Conservation (phyloP, 2,329 filamentous ascomycete genomes). For the Aspergillus alliaceus region DNA sequence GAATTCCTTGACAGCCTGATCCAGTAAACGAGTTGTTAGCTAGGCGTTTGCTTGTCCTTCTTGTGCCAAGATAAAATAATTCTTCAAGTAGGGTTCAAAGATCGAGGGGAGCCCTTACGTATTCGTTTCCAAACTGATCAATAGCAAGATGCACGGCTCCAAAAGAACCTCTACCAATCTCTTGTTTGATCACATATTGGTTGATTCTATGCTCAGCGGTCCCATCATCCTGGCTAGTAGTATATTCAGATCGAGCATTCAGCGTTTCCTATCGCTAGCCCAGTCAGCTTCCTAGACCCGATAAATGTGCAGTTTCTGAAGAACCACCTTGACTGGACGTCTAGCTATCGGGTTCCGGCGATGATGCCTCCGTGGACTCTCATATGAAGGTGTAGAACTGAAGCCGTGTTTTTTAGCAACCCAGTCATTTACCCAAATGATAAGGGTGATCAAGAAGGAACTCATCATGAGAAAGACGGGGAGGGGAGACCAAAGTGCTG, state of each 20-base stretch:
- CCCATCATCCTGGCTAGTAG: constrained; percentile 79
- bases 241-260: constrained; percentile 83
- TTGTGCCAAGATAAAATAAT: not conserved
- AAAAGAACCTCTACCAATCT: constrained; percentile 96
- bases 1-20: constrained; percentile 92
- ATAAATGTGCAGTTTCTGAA: not conserved
- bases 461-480: not conserved
- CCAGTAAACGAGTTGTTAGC: constrained; percentile 3
- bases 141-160: constrained; percentile 87
- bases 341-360: constrained; percentile 60
- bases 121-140: constrained; percentile 91
- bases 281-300: not conserved
- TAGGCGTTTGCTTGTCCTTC: constrained; percentile 16
- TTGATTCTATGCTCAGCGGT: constrained; percentile 83
- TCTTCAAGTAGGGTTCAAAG: too few relatives aligned
- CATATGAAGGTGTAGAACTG: constrained; percentile 60
- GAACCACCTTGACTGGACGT: constrained; percentile 60
- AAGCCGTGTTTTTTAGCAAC: not conserved
- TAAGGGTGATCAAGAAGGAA: not conserved
- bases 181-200: constrained; percentile 89
- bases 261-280: constrained; percentile 71
- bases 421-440: constrained; percentile 12
- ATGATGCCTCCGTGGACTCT: constrained; percentile 66
- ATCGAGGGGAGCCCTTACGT: constrained; percentile 58
- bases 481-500: not conserved